Evolutionary conservation across 2,329 filamentous ascomycete genomes (phyloP).

Genomic region (Beauveria sp.): DNA sequence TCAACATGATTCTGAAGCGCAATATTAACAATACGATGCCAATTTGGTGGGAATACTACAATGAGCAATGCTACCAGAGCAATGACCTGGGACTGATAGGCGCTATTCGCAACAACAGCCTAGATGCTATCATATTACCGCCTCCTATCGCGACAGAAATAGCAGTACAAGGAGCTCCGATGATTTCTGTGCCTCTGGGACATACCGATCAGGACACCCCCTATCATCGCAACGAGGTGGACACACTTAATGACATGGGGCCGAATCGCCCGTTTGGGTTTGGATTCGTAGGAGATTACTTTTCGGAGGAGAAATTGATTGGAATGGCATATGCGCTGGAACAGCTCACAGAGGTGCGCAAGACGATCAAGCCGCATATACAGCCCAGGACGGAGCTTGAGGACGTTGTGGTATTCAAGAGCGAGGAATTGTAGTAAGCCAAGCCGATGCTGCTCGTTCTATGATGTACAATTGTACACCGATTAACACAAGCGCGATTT

Average conservation of each 20-base stretch:
- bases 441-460: neutral
- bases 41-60: conserved; percentile 51
- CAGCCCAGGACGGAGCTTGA: conserved; percentile 23
- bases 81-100: conserved; percentile 52
- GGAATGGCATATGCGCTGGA: conserved; percentile 63
- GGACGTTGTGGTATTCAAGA: conserved; percentile 15
- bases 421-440: neutral
- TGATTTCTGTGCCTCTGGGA: conserved; percentile 57
- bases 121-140: conserved; percentile 57
- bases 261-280: conserved; percentile 55
- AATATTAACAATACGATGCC: conserved; percentile 47
- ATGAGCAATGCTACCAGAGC: conserved; percentile 42
- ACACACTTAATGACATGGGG: conserved; percentile 43
- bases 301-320: conserved; percentile 54
- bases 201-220: conserved; percentile 43
- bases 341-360: conserved; percentile 38
- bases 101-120: conserved; percentile 45
- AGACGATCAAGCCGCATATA: conserved; percentile 21
- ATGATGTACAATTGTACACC: neutral
- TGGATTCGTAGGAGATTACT: conserved; percentile 53
- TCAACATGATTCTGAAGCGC: conserved; percentile 46
- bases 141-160: conserved; percentile 40
- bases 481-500: neutral
- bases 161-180: conserved; percentile 50
- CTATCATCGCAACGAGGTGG: conserved; percentile 35